phyloP scores from a whole-genome alignment of 2,329 filamentous ascomycete genomes.

The Rutstroemia sydowiana region DNA sequence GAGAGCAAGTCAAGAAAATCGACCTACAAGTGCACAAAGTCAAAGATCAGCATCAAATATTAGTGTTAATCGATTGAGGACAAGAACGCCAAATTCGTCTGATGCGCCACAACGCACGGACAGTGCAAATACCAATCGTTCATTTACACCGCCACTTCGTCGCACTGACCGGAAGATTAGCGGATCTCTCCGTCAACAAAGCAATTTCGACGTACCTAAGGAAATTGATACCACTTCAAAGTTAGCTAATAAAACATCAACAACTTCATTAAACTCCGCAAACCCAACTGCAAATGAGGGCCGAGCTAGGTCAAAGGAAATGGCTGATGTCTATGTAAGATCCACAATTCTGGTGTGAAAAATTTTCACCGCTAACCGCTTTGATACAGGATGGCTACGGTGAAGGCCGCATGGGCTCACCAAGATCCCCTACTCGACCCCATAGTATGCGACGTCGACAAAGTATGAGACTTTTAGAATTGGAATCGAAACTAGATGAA shows the following conservation, averaged over 20 bases:
- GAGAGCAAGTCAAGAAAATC: slow-evolving; percentile 25
- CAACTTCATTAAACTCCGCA: slow-evolving; percentile 43
- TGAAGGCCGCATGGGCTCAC: slow-evolving; percentile 78
- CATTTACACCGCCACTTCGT: slow-evolving; percentile 60
- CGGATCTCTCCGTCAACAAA: slow-evolving; percentile 58
- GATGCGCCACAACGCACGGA: slow-evolving; percentile 43
- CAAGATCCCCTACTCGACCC: slow-evolving; percentile 85
- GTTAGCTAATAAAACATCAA: slow-evolving; percentile 30
- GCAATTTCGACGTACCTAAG: slow-evolving; percentile 33
- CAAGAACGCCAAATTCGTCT: slow-evolving; percentile 25
- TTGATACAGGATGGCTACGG: slow-evolving; percentile 75
- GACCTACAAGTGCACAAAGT: slow-evolving; percentile 22
- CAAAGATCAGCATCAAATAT: slow-evolving; percentile 26
- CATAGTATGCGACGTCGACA: slow-evolving; percentile 94
- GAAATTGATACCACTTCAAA: slow-evolving; percentile 39
- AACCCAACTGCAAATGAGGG: slow-evolving; percentile 81
- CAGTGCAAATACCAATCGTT: slow-evolving; percentile 50
- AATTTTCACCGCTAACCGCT: slow-evolving; percentile 18
- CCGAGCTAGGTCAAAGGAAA: slow-evolving; percentile 74
- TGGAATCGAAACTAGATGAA: slow-evolving; percentile 79
- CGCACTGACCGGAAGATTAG: slow-evolving; percentile 60
- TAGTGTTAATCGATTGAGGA: slow-evolving; percentile 25
- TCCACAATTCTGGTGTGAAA: slow-evolving; percentile 11
- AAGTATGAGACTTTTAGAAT: slow-evolving; percentile 93
- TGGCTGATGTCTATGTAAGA: slow-evolving; percentile 93